Evolutionary conservation across 352 stramenopile species (phyloP), one percentile per base, ranked within the genome.

Genomic region (Phytopythium chamaehyphon): DNA sequence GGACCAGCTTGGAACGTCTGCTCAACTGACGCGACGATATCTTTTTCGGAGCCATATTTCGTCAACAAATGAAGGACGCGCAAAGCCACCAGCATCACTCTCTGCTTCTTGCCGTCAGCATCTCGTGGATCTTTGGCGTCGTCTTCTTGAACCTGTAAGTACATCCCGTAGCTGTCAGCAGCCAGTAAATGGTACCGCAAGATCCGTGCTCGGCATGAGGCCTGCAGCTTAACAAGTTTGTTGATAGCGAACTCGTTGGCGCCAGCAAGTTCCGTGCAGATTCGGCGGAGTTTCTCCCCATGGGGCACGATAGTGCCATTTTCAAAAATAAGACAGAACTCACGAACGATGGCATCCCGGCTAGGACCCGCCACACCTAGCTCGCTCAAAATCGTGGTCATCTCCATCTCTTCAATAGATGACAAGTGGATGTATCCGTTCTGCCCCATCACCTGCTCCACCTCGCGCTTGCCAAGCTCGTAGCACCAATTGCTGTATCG

Each of bases 401-500:
- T 54, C 11, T 65, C 21, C 12, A 50, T 23, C 53, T 88, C 64
- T 19, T 90, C 78, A 6, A 53, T 58, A 23, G 57, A n/a, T 1
- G 67, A 55, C 36, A 92, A 47, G 16, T 80, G 65, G 15, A 88
- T 59, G 26, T 73, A 69, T 40, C 81, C 81, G 54, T 75, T 71
- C 26, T 85, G 73, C 5, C 54, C 57, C 5, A 49, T 45, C 42
- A 92, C 61, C 6, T 48, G 57, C 28, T 76, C 73, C 5, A 88
- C 57, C 40, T 66, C 61, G 7, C 51, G 52, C 31, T 70, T 77
- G 12, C 71, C 74, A 33, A 67, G 71, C 33, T 74, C 57, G 38
- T 93, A 88, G 28, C 71, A 87, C 83, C 83, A 93, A 48, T 89
- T 64, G 54, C 77, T 76, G 42, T 87, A 93, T 22, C 62, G 50